These are phyloP conservation scores for Meyerozyma athensensis DNA, from an alignment of 1,139 yeast species.

Conservation along the genomic window DNA sequence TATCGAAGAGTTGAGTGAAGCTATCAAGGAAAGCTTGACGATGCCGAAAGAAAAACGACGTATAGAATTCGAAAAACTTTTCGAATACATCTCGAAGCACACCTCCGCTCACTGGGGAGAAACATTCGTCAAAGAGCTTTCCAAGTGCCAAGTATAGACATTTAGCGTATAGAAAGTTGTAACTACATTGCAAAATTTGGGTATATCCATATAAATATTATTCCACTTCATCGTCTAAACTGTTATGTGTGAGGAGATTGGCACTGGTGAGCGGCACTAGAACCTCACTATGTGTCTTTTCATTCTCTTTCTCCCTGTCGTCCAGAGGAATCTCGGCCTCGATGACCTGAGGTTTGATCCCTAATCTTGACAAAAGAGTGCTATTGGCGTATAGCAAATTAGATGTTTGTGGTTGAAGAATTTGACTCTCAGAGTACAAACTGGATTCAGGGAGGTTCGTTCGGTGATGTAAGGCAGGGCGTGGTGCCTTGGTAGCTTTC, in stretches of 20 bases:
- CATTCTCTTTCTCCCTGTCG: neutral
- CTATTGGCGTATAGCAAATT: conserved; percentile 32
- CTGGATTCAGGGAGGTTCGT: conserved; percentile 28
- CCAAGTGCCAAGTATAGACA: conserved; percentile 28
- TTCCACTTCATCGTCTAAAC: conserved; percentile 9
- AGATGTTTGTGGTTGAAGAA: conserved; percentile 23
- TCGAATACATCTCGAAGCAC: conserved; percentile 83
- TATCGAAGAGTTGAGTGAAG: conserved; percentile 84
- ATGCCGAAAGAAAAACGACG: conserved; percentile 74
- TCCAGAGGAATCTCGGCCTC: conserved; percentile 20
- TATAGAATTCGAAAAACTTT: conserved; percentile 76
- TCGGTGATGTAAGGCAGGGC: conserved; percentile 23
- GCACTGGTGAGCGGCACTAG: conserved; percentile 3
- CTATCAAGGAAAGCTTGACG: conserved; percentile 83
- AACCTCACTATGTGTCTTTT: neutral
- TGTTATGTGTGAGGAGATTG: conserved; percentile 2
- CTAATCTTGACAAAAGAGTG: conserved; percentile 35
- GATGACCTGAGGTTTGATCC: conserved; percentile 43
- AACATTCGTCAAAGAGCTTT: conserved; percentile 83
- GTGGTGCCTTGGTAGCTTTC: conserved; percentile 4
- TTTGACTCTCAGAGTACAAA: conserved; percentile 32
- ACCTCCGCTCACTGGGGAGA: conserved; percentile 98
- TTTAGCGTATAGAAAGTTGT: neutral
- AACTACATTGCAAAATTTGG: neutral
- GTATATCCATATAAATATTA: conserved; percentile 1